These are phyloP conservation scores for Camillea tinctor DNA, from an alignment of 2,329 filamentous ascomycete species.

Conservation along the genomic window DNA sequence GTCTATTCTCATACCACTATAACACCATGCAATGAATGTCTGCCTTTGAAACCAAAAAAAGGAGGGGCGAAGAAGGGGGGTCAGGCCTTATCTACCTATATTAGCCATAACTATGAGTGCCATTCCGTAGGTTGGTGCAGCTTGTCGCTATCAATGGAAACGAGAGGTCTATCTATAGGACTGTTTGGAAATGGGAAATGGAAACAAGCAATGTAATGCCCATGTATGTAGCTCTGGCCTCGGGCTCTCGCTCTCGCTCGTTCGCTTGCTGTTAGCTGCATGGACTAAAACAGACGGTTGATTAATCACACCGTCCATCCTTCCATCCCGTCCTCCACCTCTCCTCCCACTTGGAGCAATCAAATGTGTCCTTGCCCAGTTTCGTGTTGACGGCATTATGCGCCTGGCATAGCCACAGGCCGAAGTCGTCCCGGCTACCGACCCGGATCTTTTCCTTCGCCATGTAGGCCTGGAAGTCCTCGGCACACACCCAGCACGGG, in stretches of 20 bases:
- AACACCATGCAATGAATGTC: neutral
- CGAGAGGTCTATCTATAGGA: too few relatives aligned
- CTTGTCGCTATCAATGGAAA: too few relatives aligned
- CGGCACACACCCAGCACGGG: slow-evolving; percentile 92
- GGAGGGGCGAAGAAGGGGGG: too few relatives aligned
- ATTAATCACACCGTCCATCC: slow-evolving; percentile 58
- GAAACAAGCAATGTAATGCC: too few relatives aligned
- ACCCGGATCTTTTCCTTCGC: slow-evolving; percentile 64
- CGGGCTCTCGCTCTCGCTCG: too few relatives aligned
- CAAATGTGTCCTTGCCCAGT: slow-evolving; percentile 85
- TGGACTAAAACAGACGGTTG: neutral
- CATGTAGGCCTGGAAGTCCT: slow-evolving; percentile 86
- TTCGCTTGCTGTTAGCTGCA: neutral
- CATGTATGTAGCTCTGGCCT: too few relatives aligned
- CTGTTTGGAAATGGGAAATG: too few relatives aligned
- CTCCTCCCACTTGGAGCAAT: slow-evolving; percentile 89
- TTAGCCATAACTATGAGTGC: neutral
- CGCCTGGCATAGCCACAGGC: slow-evolving; percentile 78
- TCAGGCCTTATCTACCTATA: neutral
- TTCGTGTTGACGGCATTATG: slow-evolving; percentile 89
- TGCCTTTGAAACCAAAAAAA: too few relatives aligned
- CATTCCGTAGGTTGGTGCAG: too few relatives aligned
- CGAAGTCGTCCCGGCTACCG: slow-evolving; percentile 66
- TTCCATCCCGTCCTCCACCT: slow-evolving; percentile 91
- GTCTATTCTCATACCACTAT: neutral